Base-by-base conservation (phyloP, 495 filamentous ascomycete species). In the Oidiodendron maius region DNA sequence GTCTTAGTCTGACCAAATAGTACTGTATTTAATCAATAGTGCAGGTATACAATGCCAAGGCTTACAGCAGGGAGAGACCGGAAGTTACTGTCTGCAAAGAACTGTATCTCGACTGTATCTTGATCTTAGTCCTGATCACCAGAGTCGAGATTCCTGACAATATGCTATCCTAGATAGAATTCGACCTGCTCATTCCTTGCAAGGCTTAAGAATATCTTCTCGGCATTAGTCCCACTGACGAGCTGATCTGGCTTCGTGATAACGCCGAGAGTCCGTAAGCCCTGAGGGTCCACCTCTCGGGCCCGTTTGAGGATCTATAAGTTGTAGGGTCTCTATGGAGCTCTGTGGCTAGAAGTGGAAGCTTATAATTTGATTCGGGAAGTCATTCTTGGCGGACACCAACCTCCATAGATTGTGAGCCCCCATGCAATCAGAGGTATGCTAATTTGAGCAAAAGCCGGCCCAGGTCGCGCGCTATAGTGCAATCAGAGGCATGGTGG, bases 201-300 rank as follows among this genome's bases (percentile, higher is more conserved):
- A 1, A 76, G 52, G 8, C 51, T 59, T 1, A 70, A 40, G 53
- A 65, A 76, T 22, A 47, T 48, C 1, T 44, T 28, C 42, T 75
- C 67, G 28, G 56, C 66, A 2, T 61, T 64, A 16, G 65, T 69
- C 1, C 64, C 64, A 5, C 45, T 22, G 9, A 58, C 50, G 11
- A 76, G 53, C 1, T 56, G 67, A 54, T 78, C 72, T 1, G 74
- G 73, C 48, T 78, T 75, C 3, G 74, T 71, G 44, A 78, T 75
- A 6, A 78, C 65, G 59, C 88, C 89, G 41, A 95, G 78, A 8
- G 88, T 93, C 40, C 89, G 78, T 55, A 80, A 74, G 23, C 88
- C 86, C 46, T 80, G 74, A 1, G 78, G 77, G 59, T 95, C 89
- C 9, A 87, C 81, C 55, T 62, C 44, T n/a, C 63, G 55, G 21